Conservation (phyloP, 2,329 filamentous ascomycete genomes). For the Fusarium irregulare region DNA sequence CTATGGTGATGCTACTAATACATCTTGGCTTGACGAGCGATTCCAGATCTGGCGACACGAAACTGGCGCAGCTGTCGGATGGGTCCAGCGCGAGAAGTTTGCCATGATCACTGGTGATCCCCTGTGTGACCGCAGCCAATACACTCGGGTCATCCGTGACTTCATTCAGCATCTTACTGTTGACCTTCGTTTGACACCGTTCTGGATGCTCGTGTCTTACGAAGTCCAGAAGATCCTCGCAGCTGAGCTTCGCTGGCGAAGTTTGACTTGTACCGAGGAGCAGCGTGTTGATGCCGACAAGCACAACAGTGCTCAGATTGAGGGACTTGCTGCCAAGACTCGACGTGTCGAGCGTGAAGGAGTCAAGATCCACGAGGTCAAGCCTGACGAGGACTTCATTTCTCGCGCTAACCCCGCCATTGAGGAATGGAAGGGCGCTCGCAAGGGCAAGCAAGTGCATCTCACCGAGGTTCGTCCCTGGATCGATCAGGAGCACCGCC, state of each 20-base stretch:
- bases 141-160: slow-evolving; percentile 75
- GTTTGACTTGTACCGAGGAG: slow-evolving; percentile 87
- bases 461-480: slow-evolving; percentile 90
- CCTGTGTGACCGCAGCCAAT: slow-evolving; percentile 83
- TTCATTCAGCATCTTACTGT: slow-evolving; percentile 82
- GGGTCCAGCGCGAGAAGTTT: slow-evolving; percentile 79
- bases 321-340: slow-evolving; percentile 75
- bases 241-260: slow-evolving; percentile 85
- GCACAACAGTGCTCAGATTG: slow-evolving; percentile 60
- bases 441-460: slow-evolving; percentile 88
- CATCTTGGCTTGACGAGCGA: slow-evolving; percentile 90
- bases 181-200: slow-evolving; percentile 76
- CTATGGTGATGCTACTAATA: slow-evolving; percentile 94
- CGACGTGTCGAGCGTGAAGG: slow-evolving; percentile 85
- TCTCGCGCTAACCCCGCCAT: slow-evolving; percentile 78
- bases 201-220: slow-evolving; percentile 90
- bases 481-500: slow-evolving; percentile 84
- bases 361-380: slow-evolving; percentile 80
- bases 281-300: slow-evolving; percentile 84
- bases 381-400: slow-evolving; percentile 76
- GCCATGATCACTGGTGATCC: slow-evolving; percentile 90
- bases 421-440: slow-evolving; percentile 80
- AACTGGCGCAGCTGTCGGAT: slow-evolving; percentile 87
- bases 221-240: slow-evolving; percentile 83
- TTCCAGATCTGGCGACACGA: slow-evolving; percentile 89